phyloP scores from a whole-genome alignment of 345 rosid genomes.

The Bruguiera gymnorhiza region DNA sequence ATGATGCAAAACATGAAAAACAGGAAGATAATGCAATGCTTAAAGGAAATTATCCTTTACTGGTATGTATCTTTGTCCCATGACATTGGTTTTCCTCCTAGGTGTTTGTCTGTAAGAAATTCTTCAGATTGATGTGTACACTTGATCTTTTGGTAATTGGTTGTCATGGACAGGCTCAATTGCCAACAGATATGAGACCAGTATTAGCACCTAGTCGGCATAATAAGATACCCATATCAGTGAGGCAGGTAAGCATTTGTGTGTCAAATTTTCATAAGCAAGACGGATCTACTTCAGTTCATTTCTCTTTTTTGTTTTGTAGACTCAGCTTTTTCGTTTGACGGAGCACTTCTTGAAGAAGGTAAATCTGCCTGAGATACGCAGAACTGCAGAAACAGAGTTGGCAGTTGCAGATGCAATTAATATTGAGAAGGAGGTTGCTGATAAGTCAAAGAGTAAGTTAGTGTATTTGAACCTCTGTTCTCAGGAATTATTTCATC shows the following conservation, averaged over 20 bases:
- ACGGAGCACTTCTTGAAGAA: constrained; percentile 77
- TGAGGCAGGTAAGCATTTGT: constrained; percentile 71
- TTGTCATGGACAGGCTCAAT: constrained; percentile 67
- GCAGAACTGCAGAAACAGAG: constrained; percentile 86
- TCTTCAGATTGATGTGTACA: constrained; percentile 15
- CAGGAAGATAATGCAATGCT: constrained; percentile 58
- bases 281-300: background rate
- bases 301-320: constrained; percentile 29
- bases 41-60: constrained; percentile 78
- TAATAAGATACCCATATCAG: constrained; percentile 75
- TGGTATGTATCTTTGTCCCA: constrained; percentile 45
- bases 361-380: constrained; percentile 56
- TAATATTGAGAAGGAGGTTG: constrained; percentile 77
- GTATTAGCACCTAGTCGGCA: constrained; percentile 62
- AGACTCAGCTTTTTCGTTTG: constrained; percentile 84
- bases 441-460: constrained; percentile 84
- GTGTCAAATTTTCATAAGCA: background rate
- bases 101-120: constrained; percentile 9
- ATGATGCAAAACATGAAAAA: constrained; percentile 43
- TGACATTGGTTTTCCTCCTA: background rate
- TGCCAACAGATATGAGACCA: constrained; percentile 86
- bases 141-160: constrained; percentile 12
- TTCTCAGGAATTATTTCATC: constrained; percentile 74
- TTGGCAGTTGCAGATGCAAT: constrained; percentile 97
- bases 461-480: constrained; percentile 84